phyloP scores from a whole-genome alignment of 1,139 yeast genomes.

The Candida mesenterica region DNA sequence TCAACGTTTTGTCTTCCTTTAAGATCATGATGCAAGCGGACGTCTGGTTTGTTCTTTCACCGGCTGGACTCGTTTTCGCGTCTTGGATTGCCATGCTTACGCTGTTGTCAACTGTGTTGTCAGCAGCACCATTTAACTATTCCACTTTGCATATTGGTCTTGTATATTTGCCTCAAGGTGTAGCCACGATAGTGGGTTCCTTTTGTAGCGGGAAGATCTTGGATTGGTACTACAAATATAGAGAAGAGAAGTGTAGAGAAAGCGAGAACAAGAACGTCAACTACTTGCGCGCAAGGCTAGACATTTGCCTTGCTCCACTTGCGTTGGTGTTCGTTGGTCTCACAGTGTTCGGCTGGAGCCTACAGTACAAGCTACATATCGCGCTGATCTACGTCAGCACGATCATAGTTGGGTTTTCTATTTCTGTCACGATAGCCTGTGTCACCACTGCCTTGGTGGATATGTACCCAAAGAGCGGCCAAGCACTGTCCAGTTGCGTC shows the following conservation, averaged over 20 bases:
- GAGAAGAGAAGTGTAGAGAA: conserved; percentile 4
- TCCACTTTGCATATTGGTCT: conserved; percentile 37
- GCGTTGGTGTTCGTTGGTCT: conserved; percentile 30
- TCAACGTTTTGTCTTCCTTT: conserved; percentile 30
- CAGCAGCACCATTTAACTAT: conserved; percentile 29
- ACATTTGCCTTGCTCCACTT: conserved; percentile 28
- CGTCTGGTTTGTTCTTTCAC: conserved; percentile 26
- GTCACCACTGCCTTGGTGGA: conserved; percentile 40
- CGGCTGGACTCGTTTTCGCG: conserved; percentile 37
- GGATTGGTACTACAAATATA: conserved; percentile 32
- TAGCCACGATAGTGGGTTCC: conserved; percentile 31
- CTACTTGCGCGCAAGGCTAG: too few species aligned
- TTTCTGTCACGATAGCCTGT: conserved; percentile 28
- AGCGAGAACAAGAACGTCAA: conserved; percentile 22
- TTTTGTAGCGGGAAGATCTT: conserved; percentile 28
- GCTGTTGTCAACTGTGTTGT: conserved; percentile 31
- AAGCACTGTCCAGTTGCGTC: conserved; percentile 37
- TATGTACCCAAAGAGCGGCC: conserved; percentile 32
- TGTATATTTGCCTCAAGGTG: conserved; percentile 40
- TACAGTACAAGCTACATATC: conserved; percentile 25
- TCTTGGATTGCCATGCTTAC: conserved; percentile 39
- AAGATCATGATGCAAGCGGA: conserved; percentile 25
- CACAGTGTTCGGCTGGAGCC: conserved; percentile 42
- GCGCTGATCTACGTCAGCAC: conserved; percentile 33
- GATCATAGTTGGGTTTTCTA: conserved; percentile 27